Conservation (phyloP, 2,329 filamentous ascomycete genomes). For the Zopfia rhizophila region DNA sequence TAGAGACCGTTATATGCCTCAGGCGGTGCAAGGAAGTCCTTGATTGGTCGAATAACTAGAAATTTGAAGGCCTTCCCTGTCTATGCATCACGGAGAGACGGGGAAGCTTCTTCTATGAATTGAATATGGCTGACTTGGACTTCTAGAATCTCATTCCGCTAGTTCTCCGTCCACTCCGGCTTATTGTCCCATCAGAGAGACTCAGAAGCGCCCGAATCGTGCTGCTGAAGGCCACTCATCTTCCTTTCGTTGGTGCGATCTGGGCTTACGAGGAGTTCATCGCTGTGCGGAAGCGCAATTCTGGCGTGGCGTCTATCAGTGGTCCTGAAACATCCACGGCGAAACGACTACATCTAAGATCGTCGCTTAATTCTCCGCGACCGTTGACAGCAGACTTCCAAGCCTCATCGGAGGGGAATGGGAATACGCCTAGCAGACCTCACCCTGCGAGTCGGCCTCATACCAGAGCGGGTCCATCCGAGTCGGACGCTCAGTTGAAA, state of each 20-base stretch:
- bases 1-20: too few relatives aligned
- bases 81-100: too few relatives aligned
- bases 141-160: conserved; percentile 76
- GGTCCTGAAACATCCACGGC: conserved; percentile 43
- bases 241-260: conserved; percentile 76
- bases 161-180: conserved; percentile 75
- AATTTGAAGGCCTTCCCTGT: too few relatives aligned
- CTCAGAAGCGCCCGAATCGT: conserved; percentile 71
- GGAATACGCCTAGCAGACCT: conserved; percentile 23
- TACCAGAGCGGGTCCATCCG: conserved; percentile 32
- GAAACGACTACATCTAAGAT: conserved; percentile 38
- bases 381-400: conserved; percentile 37
- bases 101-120: too few relatives aligned
- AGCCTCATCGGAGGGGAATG: conserved; percentile 31
- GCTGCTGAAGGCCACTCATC: conserved; percentile 68
- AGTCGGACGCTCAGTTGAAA: conserved; percentile 45
- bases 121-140: conserved; percentile 44
- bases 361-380: conserved; percentile 46
- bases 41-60: too few relatives aligned
- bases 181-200: conserved; percentile 72
- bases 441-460: conserved; percentile 33
- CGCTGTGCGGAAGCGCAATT: conserved; percentile 30
- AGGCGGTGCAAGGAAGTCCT: too few relatives aligned
- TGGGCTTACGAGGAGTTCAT: conserved; percentile 69
- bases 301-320: conserved; percentile 38